Base-by-base conservation (phyloP, 2,329 filamentous ascomycete species). In the Arthrobotrys iridis region DNA sequence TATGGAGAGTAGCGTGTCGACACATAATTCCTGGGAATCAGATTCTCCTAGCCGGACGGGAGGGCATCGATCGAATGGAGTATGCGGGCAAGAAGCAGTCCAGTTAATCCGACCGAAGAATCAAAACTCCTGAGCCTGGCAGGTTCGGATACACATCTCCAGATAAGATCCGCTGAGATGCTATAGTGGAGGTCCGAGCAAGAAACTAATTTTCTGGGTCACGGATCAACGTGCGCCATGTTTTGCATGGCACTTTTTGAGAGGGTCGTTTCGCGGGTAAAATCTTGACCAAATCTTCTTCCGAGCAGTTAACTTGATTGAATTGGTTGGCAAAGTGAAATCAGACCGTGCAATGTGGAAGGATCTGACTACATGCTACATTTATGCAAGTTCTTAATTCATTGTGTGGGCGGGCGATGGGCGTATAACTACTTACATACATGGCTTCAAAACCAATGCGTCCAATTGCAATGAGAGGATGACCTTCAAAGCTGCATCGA, bases 161-260 rank as follows among this genome's bases (percentile, higher is more conserved):
- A 74, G 70, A 74, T 74, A 67, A 74, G 70, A 67, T 67, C 70
- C 70, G 60, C 52, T 60, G 33, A 60, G 70, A 66, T 62, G 48
- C 50, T 43, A 45, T 58, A 41, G 50, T 43, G 59, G 70, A 62
- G 70, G 70, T 41, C 70, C 62, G 70, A 74, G 70, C 70, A 59
- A 57, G 70, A 60, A 41, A 60, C 70, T 67, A 62, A 67, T 62
- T 74, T 66, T 74, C 63, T 74, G 70, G 70, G 70, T 66, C 62
- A 73, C 70, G 70, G 70, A 74, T 74, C 70, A 74, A 66, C 70
- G 62, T 74, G 70, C 70, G 70, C 70, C 70, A 74, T 74, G 70
- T 66, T 45, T 60, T 74, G 70, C 60, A 66, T 59, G 41, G 48
- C 43, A 40, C 52, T 46, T 63, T 68, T 62, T 70, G 65, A 43